Percentiles rank a stretch among this genome's conserved stretches.
Evolutionary conservation across 116 monocot genomes (phyloP).

Genomic region (Dioscorea cayenensis): DNA sequence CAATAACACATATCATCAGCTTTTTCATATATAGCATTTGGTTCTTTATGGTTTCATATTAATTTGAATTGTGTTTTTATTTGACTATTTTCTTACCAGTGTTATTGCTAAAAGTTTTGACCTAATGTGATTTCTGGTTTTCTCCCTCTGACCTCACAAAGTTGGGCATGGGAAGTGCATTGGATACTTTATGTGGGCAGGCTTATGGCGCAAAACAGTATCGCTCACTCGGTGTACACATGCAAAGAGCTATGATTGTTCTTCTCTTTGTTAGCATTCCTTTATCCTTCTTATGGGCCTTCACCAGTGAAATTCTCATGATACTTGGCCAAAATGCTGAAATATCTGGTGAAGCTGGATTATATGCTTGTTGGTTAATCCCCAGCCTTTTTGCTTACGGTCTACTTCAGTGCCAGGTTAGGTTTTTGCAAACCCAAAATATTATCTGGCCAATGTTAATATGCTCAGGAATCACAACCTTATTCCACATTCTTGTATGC

Average conservation of each 20-base stretch:
- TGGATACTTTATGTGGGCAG: conserved; percentile 43
- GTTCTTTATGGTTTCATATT: not conserved
- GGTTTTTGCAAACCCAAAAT: conserved; percentile 35
- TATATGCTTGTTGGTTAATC: conserved; percentile 32
- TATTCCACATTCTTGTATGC: conserved; percentile 23
- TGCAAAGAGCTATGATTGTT: conserved; percentile 34
- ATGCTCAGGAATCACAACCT: conserved; percentile 17
- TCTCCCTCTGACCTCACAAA: not conserved
- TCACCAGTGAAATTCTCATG: conserved; percentile 22
- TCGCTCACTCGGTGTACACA: conserved; percentile 28
- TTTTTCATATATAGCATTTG: not conserved
- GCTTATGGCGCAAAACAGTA: conserved; percentile 40
- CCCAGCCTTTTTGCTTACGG: conserved; percentile 34
- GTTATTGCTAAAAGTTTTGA: not conserved
- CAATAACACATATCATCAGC: not conserved
- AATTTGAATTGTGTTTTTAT: not conserved
- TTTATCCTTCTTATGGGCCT: conserved; percentile 22
- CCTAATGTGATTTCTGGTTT: not conserved
- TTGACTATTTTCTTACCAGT: not conserved
- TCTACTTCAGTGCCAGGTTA: conserved; percentile 19
- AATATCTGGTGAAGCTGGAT: conserved; percentile 25
- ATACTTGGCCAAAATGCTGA: conserved; percentile 20
- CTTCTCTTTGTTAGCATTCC: conserved; percentile 28
- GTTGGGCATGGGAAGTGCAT: conserved; percentile 29
- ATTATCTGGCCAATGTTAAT: conserved; percentile 21